A percentile compares a stretch with the other conserved stretches of the same genome.
Conservation (phyloP, 305 asterid species). For the Plantago rigida region DNA sequence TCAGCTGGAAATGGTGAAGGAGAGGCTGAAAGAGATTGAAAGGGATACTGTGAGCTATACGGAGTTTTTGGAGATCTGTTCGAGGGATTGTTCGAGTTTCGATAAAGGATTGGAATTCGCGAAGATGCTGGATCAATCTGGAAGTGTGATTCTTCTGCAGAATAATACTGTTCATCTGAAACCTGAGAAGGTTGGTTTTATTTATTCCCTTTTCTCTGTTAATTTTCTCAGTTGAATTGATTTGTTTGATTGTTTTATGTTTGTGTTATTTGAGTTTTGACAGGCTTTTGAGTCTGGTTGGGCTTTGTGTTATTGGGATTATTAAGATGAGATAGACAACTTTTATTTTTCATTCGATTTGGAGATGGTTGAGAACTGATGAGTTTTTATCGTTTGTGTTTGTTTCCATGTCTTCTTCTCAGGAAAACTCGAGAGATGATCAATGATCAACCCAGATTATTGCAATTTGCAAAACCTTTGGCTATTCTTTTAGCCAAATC, state of each 20-base stretch:
- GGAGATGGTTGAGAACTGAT: slow-evolving; percentile 62
- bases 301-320: background rate
- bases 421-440: slow-evolving; percentile 33
- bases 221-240: background rate
- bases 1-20: slow-evolving; percentile 62
- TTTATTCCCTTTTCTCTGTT: background rate
- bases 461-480: no score
- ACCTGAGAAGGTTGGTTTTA: slow-evolving; percentile 65
- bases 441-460: no score
- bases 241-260: background rate
- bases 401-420: slow-evolving; percentile 59
- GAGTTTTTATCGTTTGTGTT: slow-evolving; percentile 42
- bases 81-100: slow-evolving; percentile 32
- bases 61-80: slow-evolving; percentile 57
- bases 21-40: slow-evolving; percentile 46
- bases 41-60: slow-evolving; percentile 38
- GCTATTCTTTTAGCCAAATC: no score
- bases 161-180: slow-evolving; percentile 52
- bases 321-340: slow-evolving; percentile 1
- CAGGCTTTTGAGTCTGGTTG: slow-evolving; percentile 1
- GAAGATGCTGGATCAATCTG: slow-evolving; percentile 68
- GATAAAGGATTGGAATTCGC: slow-evolving; percentile 58
- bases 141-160: slow-evolving; percentile 65
- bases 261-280: background rate
- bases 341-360: slow-evolving; percentile 16